Evolutionary conservation across 2,329 filamentous ascomycete genomes (phyloP).

Genomic region (Amauroascus verrucosus): DNA sequence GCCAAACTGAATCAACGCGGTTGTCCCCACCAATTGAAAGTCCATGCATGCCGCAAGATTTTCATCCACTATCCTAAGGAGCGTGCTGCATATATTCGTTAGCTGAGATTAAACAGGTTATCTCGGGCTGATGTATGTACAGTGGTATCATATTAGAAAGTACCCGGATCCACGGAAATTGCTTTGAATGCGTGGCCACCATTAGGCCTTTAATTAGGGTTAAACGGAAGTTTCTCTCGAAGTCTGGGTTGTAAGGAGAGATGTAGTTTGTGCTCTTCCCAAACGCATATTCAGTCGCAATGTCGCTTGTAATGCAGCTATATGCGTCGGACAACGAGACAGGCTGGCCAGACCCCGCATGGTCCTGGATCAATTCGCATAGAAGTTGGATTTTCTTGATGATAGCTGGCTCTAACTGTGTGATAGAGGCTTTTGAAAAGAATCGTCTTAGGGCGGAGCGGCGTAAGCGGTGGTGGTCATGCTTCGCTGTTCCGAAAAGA

Average conservation of each 20-base stretch:
- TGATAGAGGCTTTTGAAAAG: slow-evolving; percentile 21
- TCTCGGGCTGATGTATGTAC: slow-evolving; percentile 1
- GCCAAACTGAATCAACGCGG: background rate
- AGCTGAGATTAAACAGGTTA: background rate
- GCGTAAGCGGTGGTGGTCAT: slow-evolving; percentile 22
- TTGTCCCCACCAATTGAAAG: background rate
- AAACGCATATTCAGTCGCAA: slow-evolving; percentile 37
- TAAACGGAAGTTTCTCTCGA: slow-evolving; percentile 20
- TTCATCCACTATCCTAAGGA: background rate
- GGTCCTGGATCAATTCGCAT: slow-evolving; percentile 8
- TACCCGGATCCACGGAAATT: slow-evolving; percentile 1
- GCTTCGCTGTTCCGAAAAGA: slow-evolving; percentile 24
- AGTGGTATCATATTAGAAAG: slow-evolving; percentile 3
- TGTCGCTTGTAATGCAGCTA: slow-evolving; percentile 30
- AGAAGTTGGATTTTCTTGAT: slow-evolving; percentile 15
- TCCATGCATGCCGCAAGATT: background rate
- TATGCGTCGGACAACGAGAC: slow-evolving; percentile 14
- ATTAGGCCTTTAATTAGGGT: background rate
- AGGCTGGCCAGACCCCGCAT: slow-evolving; percentile 7
- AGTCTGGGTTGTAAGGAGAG: slow-evolving; percentile 25
- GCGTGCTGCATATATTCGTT: background rate
- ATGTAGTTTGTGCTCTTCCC: slow-evolving; percentile 19
- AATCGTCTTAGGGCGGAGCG: slow-evolving; percentile 22
- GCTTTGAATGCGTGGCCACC: slow-evolving; percentile 2
- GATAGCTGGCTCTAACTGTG: slow-evolving; percentile 17